Evolutionary conservation across 1,139 yeast genomes (phyloP), one percentile per base, ranked within the genome.

Genomic region (Nakaseomyces bracarensis): DNA sequence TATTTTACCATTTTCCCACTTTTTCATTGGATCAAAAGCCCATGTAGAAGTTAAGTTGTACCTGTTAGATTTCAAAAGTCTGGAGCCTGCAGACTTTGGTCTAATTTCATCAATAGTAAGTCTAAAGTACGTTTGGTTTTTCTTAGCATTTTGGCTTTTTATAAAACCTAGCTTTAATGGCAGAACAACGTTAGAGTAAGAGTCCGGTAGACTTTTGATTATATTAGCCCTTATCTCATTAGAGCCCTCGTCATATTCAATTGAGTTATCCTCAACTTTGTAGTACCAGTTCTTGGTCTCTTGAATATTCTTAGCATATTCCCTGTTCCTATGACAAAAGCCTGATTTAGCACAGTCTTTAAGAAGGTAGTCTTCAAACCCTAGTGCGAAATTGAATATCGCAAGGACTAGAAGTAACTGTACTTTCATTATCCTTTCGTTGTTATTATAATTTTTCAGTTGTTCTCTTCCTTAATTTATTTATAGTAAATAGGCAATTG

Each of bases 331-430:
- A 40, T 72, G 67, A 60, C 98, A 91, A 59, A 91, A 89, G 7
- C 96, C 94, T 16, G 89, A 75, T 53, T 83, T 80, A 9, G 70
- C 77, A 64, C 98, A 91, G 13, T 73, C 76, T 61, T 85, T 84
- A 68, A 89, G 84, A 45, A 87, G 64, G 53, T 57, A 53, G 35
- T 58, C 60, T 3, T 57, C 49, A 39, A 60, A 58, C 9, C 53
- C 59, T 11, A 21, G 13, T 26, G 21, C 36, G 11, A 30, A 11
- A 13, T 18, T 16, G 8, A 30, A 8, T 7, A 15, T 13, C 18
- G 34, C 22, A 16, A 30, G 5, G 5, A 30, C 4, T 10, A 30
- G 13, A 18, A 30, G 6, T 7, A 30, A 30, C 18, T 30, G 34
- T 4, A 18, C 4, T 11, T 30, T 30, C 34, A 30, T 30, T 5